Base-by-base conservation (phyloP, 768 basidiomycete genomes). In the Serendipita sp. region DNA sequence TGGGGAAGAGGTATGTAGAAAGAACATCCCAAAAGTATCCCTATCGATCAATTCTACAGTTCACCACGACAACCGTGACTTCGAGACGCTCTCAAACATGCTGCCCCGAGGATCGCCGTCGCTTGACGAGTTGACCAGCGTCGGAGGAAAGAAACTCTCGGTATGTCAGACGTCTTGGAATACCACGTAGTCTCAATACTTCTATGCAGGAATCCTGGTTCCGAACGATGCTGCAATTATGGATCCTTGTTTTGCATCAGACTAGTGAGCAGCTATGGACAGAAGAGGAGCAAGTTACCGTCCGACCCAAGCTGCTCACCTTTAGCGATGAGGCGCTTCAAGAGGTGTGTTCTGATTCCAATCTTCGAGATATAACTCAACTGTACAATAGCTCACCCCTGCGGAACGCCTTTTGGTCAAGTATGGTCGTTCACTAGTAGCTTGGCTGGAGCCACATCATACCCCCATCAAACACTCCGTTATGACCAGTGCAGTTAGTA, bases 41-140 rank as follows among this genome's bases (percentile, higher is more conserved):
- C 38, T 28, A 35, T 34, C 5, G 28, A 44, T 18, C 68, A 67
- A n/a, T 70, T 88, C 85, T 78, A 64, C 23, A 18, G 66, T 64
- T 65, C 88, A 92, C 68, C 79, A 85, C 64, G 92, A 95, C 73
- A 94, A 95, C 72, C 86, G 92, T 5, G 92, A 95, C 74, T 85
- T 87, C 69, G 78, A 79, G 44, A 84, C 92, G 54, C 74, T 94
- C 30, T 82, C 87, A 4, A 85, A 85, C 72, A 88, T 89, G 69
- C 91, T 94, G 69, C 88, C 89, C 0, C 75, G 71, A 46, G 73
- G 71, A 41, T 76, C 75, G 23, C 71, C 76, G 8, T 74, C 79
- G 3, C 79, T 91, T 64, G 79, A 85, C 68, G 76, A 83, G 62
- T 88, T 90, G 70, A 90, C 86, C 0, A 72, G 81, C 18, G 73